Conservation (phyloP, 129 eudicot genomes). For the Rutidosis leptorrhynchoides region DNA sequence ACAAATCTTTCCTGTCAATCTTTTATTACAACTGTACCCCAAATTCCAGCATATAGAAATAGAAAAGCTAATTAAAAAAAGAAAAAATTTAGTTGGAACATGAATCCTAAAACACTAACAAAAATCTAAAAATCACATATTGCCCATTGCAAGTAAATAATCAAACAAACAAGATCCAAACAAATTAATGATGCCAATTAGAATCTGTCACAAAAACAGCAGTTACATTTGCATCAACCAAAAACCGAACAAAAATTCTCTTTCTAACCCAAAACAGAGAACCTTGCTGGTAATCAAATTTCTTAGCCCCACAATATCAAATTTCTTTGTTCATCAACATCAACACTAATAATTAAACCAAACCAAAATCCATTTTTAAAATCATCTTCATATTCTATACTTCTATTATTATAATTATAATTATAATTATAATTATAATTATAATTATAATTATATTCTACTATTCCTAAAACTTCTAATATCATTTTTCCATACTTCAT, state of each 20-base stretch:
- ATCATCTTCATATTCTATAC: conserved; percentile 14
- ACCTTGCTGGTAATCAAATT: neutral
- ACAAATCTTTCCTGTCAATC: conserved; percentile 9
- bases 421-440: too few species aligned
- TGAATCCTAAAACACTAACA: too few species aligned
- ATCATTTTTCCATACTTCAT: neutral
- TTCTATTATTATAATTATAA: too few species aligned
- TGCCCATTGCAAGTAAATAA: too few species aligned
- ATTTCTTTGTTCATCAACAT: conserved; percentile 16
- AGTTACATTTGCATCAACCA: neutral
- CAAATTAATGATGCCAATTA: neutral
- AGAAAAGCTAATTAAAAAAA: too few species aligned
- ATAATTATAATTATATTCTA: too few species aligned
- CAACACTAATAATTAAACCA: conserved; percentile 25
- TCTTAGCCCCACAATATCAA: conserved; percentile 15
- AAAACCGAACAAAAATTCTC: conserved; percentile 19
- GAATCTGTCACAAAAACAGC: conserved; percentile 17
- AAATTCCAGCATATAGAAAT: neutral
- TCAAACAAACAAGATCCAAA: neutral
- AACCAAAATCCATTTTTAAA: neutral
- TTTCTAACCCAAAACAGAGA: conserved; percentile 41
- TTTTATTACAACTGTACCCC: conserved; percentile 15
- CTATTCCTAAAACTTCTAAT: conserved; percentile 5
- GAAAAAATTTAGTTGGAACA: conserved; percentile 18
- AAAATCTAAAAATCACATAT: too few species aligned